Percentiles rank a stretch among this genome's conserved stretches.
Conservation (phyloP, 2,329 filamentous ascomycete species). For the Cercospora beticola region DNA sequence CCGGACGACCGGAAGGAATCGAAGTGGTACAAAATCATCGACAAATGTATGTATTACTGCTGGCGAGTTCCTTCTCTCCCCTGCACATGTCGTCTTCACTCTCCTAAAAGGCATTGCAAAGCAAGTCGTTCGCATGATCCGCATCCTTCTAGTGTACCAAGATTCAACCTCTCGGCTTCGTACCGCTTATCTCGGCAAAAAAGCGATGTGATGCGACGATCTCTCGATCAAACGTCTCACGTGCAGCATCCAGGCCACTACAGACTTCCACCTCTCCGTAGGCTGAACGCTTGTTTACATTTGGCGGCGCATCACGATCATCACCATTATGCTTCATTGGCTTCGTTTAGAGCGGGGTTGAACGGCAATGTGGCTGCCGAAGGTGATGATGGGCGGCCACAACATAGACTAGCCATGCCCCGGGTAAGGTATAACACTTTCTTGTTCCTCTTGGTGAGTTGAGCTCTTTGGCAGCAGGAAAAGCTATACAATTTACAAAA, state of each 20-base stretch:
- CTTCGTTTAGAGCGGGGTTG: constrained; percentile 10
- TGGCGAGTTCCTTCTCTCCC: not conserved
- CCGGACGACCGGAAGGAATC: not conserved
- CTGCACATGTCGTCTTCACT: not conserved
- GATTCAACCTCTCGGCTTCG: not conserved
- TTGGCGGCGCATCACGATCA: not conserved
- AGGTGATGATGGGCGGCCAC: not conserved
- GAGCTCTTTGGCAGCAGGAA: too few species aligned
- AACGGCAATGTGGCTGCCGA: constrained; percentile 2
- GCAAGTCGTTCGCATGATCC: not conserved
- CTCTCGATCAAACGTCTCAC: constrained; percentile 6
- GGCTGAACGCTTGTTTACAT: not conserved
- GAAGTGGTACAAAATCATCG: not conserved
- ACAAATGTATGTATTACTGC: not conserved
- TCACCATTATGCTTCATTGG: not conserved
- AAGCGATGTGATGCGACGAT: not conserved
- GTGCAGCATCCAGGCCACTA: constrained; percentile 8
- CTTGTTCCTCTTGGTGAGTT: too few species aligned
- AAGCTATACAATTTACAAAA: not conserved
- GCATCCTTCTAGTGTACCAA: not conserved
- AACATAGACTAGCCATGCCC: constrained; percentile 6
- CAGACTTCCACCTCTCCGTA: constrained; percentile 6
- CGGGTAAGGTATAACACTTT: not conserved
- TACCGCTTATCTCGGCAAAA: not conserved
- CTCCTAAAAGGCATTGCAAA: not conserved